A percentile compares a stretch with the other conserved stretches of the same genome.
phyloP scores from a whole-genome alignment of 108 stramenopile genomes.

The Conticribra weissflogii region DNA sequence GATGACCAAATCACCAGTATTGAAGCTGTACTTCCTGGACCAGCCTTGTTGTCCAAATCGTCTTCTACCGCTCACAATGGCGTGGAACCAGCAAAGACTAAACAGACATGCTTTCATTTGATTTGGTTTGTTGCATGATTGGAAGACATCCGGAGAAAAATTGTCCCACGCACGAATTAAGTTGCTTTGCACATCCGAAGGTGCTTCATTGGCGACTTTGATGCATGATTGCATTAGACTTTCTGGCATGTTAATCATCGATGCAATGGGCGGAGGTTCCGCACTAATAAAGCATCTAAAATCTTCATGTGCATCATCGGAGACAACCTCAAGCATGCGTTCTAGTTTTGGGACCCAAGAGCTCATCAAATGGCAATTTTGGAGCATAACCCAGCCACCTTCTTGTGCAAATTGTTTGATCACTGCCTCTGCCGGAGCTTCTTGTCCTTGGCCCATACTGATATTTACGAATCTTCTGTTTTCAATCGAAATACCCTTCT shows the following conservation, averaged over 20 bases:
- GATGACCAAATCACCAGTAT: constrained; percentile 74
- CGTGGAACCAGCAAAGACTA: constrained; percentile 85
- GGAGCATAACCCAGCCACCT: constrained; percentile 89
- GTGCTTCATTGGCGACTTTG: constrained; percentile 87
- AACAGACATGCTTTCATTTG: constrained; percentile 84
- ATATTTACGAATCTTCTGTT: constrained; percentile 79
- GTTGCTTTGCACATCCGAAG: constrained; percentile 78
- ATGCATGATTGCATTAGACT: constrained; percentile 72
- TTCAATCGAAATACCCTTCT: constrained; percentile 57
- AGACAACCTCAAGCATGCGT: constrained; percentile 70
- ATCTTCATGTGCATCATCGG: constrained; percentile 66
- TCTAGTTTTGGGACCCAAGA: constrained; percentile 82
- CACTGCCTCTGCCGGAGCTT: constrained; percentile 66
- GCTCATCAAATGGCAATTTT: constrained; percentile 86
- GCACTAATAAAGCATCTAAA: constrained; percentile 87
- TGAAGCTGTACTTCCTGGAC: constrained; percentile 76
- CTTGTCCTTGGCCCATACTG: constrained; percentile 87
- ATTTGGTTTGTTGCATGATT: constrained; percentile 62
- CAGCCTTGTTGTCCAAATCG: constrained; percentile 86
- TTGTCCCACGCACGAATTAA: constrained; percentile 77
- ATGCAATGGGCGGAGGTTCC: constrained; percentile 75
- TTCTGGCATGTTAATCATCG: constrained; percentile 83
- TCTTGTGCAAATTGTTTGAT: constrained; percentile 58
- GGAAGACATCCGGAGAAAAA: constrained; percentile 55
- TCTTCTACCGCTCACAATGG: constrained; percentile 76